Percentiles rank a stretch among this genome's conserved stretches.
phyloP scores from a whole-genome alignment of 2,329 filamentous ascomycete genomes.

The Setomelanomma holmii region DNA sequence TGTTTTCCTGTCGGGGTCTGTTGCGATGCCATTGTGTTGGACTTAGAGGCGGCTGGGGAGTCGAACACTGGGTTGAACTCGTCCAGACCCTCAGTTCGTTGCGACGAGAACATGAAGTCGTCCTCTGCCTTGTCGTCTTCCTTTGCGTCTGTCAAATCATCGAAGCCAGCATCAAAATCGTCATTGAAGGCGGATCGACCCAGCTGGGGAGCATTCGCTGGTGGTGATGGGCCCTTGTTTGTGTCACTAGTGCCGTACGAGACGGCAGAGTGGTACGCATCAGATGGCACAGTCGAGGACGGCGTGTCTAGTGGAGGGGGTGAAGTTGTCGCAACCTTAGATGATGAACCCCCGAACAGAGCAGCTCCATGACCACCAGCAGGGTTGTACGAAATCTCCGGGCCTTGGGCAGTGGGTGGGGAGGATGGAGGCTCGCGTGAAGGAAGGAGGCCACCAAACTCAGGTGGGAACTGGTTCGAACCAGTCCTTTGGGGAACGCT shows the following conservation, averaged over 20 bases:
- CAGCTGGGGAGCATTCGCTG: constrained; percentile 44
- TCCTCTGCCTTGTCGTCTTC: constrained; percentile 76
- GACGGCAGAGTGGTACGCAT: constrained; percentile 52
- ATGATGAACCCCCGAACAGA: constrained; percentile 47
- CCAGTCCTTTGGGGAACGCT: constrained; percentile 46
- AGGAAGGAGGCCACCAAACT: constrained; percentile 64
- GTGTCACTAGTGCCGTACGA: constrained; percentile 46
- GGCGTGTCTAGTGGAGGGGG: constrained; percentile 50
- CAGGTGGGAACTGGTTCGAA: constrained; percentile 59
- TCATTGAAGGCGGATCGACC: constrained; percentile 68
- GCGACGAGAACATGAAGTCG: constrained; percentile 75
- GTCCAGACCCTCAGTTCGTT: constrained; percentile 69
- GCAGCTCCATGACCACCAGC: constrained; percentile 49
- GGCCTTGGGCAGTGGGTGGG: constrained; percentile 44
- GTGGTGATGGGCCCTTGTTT: constrained; percentile 41
- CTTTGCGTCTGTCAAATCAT: constrained; percentile 82
- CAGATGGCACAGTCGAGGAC: constrained; percentile 50
- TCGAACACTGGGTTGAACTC: constrained; percentile 87
- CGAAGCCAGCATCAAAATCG: constrained; percentile 81
- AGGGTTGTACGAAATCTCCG: constrained; percentile 47
- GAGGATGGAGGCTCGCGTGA: constrained; percentile 61
- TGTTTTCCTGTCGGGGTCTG: constrained; percentile 50
- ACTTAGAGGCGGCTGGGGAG: constrained; percentile 62
- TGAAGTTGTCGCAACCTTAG: constrained; percentile 46
- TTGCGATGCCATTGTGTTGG: constrained; percentile 55